Evolutionary conservation across 2,329 filamentous ascomycete species (phyloP).

Genomic region (Stagonosporopsis chrysanthemi): DNA sequence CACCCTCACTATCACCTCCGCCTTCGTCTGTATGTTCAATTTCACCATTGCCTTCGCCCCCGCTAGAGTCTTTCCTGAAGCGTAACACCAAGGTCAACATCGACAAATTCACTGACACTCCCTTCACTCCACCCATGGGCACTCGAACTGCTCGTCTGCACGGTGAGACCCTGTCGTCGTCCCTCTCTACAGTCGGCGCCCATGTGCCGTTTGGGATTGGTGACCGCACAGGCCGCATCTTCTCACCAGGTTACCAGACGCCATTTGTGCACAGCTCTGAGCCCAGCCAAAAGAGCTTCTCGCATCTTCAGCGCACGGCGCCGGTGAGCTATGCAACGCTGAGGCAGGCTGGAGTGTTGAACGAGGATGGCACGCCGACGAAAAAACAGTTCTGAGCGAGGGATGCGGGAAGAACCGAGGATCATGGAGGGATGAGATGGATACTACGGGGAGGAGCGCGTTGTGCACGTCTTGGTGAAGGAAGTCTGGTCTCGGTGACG

Average conservation of each 20-base stretch:
- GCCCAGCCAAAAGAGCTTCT: neutral
- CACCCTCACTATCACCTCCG: neutral
- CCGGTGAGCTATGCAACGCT: slow-evolving; percentile 2
- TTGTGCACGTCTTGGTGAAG: neutral
- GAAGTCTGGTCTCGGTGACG: neutral
- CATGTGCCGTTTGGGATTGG: neutral
- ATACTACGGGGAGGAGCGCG: neutral
- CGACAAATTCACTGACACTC: neutral
- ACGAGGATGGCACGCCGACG: neutral
- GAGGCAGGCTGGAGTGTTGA: neutral
- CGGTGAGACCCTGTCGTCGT: too few relatives aligned
- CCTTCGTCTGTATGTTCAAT: too few relatives aligned
- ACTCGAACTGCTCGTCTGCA: neutral
- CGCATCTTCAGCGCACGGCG: neutral
- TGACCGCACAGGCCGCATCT: neutral
- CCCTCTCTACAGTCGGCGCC: too few relatives aligned
- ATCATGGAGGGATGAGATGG: neutral
- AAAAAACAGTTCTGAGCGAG: neutral
- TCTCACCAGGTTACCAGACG: slow-evolving; percentile 1
- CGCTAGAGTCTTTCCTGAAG: neutral
- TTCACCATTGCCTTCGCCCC: too few relatives aligned
- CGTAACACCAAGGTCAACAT: neutral
- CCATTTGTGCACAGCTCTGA: neutral
- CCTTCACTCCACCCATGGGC: neutral
- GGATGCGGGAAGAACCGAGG: neutral